Percentiles rank a stretch among this genome's conserved stretches.
phyloP scores from a whole-genome alignment of 2,329 filamentous ascomycete genomes.

The Colletotrichum spaethianum region DNA sequence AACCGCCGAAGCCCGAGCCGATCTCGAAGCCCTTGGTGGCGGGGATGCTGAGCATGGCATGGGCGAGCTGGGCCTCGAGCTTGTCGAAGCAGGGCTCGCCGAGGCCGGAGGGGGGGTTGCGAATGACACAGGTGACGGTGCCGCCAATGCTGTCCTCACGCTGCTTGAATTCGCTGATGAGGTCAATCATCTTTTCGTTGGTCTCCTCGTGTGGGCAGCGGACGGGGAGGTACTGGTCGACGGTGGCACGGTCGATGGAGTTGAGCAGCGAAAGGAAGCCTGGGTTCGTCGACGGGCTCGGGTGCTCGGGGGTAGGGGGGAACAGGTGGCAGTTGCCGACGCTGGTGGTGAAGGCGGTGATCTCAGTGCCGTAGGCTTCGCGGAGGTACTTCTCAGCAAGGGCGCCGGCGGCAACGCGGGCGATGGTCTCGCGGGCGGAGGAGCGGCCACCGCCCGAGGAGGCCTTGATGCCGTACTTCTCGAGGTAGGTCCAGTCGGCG shows the following conservation, averaged over 20 bases:
- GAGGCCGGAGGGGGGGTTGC: slow-evolving; percentile 86
- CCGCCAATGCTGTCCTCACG: slow-evolving; percentile 91
- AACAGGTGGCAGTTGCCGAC: slow-evolving; percentile 87
- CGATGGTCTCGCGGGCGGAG: slow-evolving; percentile 95
- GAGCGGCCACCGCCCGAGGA: slow-evolving; percentile 86
- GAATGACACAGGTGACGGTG: slow-evolving; percentile 93
- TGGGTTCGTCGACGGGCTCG: slow-evolving; percentile 80
- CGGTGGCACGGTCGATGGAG: slow-evolving; percentile 79
- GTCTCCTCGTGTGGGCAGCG: slow-evolving; percentile 82
- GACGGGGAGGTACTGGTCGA: slow-evolving; percentile 88
- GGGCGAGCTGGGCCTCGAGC: slow-evolving; percentile 89
- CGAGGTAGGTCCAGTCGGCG: slow-evolving; percentile 96
- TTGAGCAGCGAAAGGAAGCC: slow-evolving; percentile 82
- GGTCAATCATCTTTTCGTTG: slow-evolving; percentile 80
- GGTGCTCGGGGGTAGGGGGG: slow-evolving; percentile 77
- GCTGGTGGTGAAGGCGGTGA: slow-evolving; percentile 90
- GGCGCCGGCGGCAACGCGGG: slow-evolving; percentile 89
- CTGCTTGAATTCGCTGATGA: slow-evolving; percentile 84
- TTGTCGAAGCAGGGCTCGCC: slow-evolving; percentile 98
- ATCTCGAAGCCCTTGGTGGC: slow-evolving; percentile 97
- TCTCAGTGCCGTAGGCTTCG: slow-evolving; percentile 87
- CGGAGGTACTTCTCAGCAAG: slow-evolving; percentile 94
- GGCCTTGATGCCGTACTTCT: slow-evolving; percentile 97
- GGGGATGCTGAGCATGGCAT: slow-evolving; percentile 96
- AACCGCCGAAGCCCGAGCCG: slow-evolving; percentile 91